A percentile compares a stretch with the other conserved stretches of the same genome.
Conservation (phyloP, 768 basidiomycete species). For the Phlebiopsis gigantea region DNA sequence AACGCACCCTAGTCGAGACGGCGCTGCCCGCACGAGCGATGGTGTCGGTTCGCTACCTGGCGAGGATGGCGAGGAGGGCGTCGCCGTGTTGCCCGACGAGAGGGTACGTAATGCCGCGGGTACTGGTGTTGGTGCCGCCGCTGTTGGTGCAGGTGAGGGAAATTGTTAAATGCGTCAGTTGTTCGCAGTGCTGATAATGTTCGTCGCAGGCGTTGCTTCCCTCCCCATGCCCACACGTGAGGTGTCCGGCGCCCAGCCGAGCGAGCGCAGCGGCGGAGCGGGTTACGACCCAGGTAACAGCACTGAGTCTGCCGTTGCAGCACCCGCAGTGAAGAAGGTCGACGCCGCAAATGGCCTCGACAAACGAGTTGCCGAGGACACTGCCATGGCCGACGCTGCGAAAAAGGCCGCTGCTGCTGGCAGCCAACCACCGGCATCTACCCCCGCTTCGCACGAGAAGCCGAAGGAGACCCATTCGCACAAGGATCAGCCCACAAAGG, state of each 20-base stretch:
- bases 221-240: slow-evolving; percentile 25
- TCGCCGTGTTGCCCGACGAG: slow-evolving; percentile 21
- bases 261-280: background rate
- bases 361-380: slow-evolving; percentile 6
- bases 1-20: background rate
- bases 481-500: slow-evolving; percentile 13
- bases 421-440: background rate
- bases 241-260: background rate
- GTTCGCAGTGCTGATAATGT: background rate
- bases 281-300: background rate
- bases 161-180: background rate
- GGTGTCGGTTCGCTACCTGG: slow-evolving; percentile 23
- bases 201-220: background rate
- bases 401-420: background rate
- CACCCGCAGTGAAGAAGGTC: background rate
- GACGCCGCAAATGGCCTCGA: background rate
- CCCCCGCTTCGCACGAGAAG: background rate
- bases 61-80: slow-evolving; percentile 14
- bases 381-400: slow-evolving; percentile 4
- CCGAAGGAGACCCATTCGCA: background rate
- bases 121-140: background rate
- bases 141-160: background rate
- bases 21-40: slow-evolving; percentile 14
- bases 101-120: background rate
- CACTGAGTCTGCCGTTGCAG: background rate